Conservation (phyloP, 495 filamentous ascomycete genomes). For the Viridothelium virens region DNA sequence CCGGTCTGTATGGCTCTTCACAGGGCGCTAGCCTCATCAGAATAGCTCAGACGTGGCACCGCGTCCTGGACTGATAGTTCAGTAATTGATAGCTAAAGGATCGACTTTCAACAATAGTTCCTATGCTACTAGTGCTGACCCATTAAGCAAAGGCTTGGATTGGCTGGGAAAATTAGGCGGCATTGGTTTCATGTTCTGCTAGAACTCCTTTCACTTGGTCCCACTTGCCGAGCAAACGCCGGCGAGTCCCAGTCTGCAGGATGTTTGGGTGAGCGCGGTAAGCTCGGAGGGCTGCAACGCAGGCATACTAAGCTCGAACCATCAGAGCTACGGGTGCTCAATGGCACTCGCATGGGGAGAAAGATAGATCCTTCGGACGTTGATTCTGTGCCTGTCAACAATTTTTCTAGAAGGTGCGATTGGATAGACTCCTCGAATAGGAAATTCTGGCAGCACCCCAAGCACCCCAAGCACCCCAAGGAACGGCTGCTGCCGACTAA, state of each 20-base stretch:
- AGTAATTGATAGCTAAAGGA: constrained; percentile 1
- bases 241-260: neutral
- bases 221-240: neutral
- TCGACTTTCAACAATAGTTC: neutral
- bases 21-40: neutral
- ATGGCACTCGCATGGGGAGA: neutral
- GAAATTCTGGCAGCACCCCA: neutral
- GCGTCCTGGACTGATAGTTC: neutral
- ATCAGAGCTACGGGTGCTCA: neutral
- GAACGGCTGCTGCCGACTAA: neutral
- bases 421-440: constrained; percentile 8
- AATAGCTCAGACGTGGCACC: neutral
- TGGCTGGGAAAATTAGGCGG: neutral
- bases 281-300: neutral
- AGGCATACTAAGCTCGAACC: neutral
- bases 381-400: neutral
- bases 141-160: neutral
- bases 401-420: constrained; percentile 1
- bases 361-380: neutral
- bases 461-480: neutral
- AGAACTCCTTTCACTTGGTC: neutral
- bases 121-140: neutral
- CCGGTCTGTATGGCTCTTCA: neutral
- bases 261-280: neutral
- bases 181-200: neutral